phyloP scores from a whole-genome alignment of 345 rosid genomes.

The Murraya paniculata region DNA sequence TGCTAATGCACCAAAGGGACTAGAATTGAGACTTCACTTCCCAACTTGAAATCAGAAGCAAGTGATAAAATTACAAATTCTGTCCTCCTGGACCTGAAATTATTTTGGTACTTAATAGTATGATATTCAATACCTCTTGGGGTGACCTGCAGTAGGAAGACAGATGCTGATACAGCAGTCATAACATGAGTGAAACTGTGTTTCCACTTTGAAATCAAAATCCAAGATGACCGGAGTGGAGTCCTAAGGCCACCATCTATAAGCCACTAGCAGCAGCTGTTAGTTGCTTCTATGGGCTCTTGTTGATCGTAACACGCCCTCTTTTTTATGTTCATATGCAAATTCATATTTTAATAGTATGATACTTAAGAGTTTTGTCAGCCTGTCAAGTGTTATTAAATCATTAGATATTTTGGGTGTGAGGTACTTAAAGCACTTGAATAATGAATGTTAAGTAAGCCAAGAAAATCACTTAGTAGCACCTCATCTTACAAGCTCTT shows the following conservation, averaged over 20 bases:
- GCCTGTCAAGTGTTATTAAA: background rate
- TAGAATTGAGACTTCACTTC: background rate
- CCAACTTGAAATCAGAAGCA: background rate
- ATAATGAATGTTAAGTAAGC: background rate
- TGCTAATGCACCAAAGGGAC: conserved; percentile 2
- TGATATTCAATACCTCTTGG: background rate
- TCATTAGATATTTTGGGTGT: background rate
- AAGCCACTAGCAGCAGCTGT: background rate
- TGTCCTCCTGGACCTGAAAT: background rate
- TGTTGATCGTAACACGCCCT: no score
- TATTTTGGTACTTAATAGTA: background rate
- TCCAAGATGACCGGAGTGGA: background rate
- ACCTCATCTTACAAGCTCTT: background rate
- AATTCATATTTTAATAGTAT: background rate
- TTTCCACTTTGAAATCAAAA: background rate
- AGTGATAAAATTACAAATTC: background rate
- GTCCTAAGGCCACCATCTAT: background rate
- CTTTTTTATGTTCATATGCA: background rate
- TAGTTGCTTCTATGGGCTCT: background rate
- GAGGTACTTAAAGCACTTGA: background rate
- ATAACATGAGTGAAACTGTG: background rate
- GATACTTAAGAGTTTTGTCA: background rate
- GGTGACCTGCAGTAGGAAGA: background rate
- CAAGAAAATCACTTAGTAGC: background rate
- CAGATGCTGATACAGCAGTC: background rate